phyloP scores from a whole-genome alignment of 805 yeast species.

The Maudiozyma serrabonitensis region DNA sequence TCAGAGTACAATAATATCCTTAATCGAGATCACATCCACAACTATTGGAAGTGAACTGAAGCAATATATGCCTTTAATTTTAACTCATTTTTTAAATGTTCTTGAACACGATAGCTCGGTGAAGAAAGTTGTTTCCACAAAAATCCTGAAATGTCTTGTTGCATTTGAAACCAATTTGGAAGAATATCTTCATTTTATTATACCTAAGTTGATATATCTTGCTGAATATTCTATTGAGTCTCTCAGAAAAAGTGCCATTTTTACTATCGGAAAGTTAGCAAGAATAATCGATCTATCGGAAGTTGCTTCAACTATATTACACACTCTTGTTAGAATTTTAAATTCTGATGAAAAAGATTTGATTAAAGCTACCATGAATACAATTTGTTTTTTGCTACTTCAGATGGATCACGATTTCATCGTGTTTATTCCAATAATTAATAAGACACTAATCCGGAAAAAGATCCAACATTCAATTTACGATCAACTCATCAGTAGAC shows the following conservation, averaged over 20 bases:
- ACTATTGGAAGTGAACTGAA: conserved; percentile 92
- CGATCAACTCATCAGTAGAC: conserved; percentile 70
- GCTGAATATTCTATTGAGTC: conserved; percentile 58
- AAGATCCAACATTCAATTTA: conserved; percentile 63
- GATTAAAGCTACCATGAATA: conserved; percentile 58
- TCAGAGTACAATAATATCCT: conserved; percentile 68
- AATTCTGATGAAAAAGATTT: conserved; percentile 46
- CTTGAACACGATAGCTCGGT: conserved; percentile 63
- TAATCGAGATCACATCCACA: conserved; percentile 74
- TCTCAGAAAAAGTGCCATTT: conserved; percentile 65
- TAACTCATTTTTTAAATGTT: conserved; percentile 66
- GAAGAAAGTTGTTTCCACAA: conserved; percentile 51
- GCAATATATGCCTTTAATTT: conserved; percentile 63
- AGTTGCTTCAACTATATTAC: conserved; percentile 84
- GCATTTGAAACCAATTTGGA: conserved; percentile 82
- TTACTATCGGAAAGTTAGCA: conserved; percentile 73
- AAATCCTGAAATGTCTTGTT: conserved; percentile 74
- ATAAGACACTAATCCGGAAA: conserved; percentile 50
- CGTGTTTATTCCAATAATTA: conserved; percentile 77
- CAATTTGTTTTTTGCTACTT: conserved; percentile 64
- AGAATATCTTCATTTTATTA: conserved; percentile 74
- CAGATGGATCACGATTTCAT: conserved; percentile 79
- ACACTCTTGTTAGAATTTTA: conserved; percentile 70
- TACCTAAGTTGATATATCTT: conserved; percentile 77
- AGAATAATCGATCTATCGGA: conserved; percentile 66